Base-by-base conservation (phyloP, 2,329 filamentous ascomycete species). In the Hortaea sp. region DNA sequence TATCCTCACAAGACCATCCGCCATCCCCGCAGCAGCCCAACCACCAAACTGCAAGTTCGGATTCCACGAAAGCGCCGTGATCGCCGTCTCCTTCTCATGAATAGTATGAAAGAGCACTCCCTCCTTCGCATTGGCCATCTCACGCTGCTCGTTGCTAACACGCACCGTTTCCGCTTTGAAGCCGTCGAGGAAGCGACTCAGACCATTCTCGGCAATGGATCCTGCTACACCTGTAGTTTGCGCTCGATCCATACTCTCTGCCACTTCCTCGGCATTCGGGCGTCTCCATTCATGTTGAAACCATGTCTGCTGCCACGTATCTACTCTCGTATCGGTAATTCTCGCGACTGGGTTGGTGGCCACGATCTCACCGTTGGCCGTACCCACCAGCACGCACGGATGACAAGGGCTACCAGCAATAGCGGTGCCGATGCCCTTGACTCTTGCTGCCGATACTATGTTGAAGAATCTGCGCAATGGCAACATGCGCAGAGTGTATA, bases 251-350 rank as follows among this genome's bases (percentile, higher is more conserved):
- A 7, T 28, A 35, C 32, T 35, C 13, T 39, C 27, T 35, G 32
- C 32, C 32, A 9, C 9, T 35, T 35, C 32, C 2, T 9, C 32
- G n/a, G 32, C 32, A 35, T 9, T 35, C 5, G 53, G 48, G 7
- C 59, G 52, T 13, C 69, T 57, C 75, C 76, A 82, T 46, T 79
- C 75, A 53, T 80, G 76, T 27, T 65, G 60, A 52, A 80, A 80
- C 73, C 77, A 78, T 5, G 64, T 70, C 51, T 78, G 74, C 47
- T 77, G 69, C 66, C 69, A 77, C 6, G 67, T 63, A 7, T 69
- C 67, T 51, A 76, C 78, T 20, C 46, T 50, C 10, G 66, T 60
- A 46, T 74, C 71, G 12, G 75, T 51, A 2, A 78, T 58, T 39
- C 73, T 69, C 7, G 68, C 66, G 32, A 79, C 57, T 0, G 75